Evolutionary conservation across 345 rosid genomes (phyloP).

Genomic region (Syzygium jambos): DNA sequence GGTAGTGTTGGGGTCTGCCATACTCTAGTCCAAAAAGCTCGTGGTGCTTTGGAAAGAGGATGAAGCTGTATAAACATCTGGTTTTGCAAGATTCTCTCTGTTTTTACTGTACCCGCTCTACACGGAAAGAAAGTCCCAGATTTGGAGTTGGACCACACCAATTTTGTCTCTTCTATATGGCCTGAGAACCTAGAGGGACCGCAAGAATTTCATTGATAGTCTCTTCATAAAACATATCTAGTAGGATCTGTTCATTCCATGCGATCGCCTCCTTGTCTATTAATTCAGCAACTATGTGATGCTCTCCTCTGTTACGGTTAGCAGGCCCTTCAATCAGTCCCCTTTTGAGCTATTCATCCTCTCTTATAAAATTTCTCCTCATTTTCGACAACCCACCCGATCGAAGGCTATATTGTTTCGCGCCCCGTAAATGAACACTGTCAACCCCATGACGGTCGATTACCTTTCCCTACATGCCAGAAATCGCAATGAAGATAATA

Average conservation of each 20-base stretch:
- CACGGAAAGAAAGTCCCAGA: no score
- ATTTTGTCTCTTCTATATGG: no score
- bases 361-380: not conserved
- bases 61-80: not conserved
- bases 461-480: not conserved
- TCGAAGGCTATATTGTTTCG: not conserved
- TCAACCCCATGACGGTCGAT: not conserved
- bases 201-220: not conserved
- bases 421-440: not conserved
- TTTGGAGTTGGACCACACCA: no score
- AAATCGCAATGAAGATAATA: not conserved
- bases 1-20: not conserved
- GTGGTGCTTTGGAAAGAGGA: not conserved
- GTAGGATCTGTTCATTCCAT: not conserved
- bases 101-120: no score
- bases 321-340: not conserved
- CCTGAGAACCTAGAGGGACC: not conserved
- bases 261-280: not conserved
- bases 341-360: not conserved
- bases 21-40: not conserved
- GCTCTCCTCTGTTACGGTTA: not conserved
- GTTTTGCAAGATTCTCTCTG: no score
- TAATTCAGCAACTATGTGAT: not conserved
- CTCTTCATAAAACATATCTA: no score
- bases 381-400: not conserved